Conservation (phyloP, 1,139 yeast genomes). For the Candida pseudocylindracea region DNA sequence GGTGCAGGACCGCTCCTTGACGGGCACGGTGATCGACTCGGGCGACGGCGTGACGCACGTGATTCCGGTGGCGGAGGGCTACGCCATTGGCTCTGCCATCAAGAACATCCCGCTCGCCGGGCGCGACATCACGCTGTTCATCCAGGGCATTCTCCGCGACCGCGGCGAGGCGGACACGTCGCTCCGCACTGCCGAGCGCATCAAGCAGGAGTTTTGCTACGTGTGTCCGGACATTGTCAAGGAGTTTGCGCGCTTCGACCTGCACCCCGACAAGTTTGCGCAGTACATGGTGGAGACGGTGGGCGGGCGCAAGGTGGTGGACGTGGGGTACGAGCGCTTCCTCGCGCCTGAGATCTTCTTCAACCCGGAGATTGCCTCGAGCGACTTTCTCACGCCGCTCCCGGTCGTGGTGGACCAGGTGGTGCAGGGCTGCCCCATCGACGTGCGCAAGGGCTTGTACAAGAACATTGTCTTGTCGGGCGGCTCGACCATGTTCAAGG, state of each 20-base stretch:
- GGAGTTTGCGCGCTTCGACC: slow-evolving; percentile 86
- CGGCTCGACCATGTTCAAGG: slow-evolving; percentile 97
- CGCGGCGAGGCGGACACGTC: slow-evolving; percentile 93
- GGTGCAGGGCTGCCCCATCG: slow-evolving; percentile 89
- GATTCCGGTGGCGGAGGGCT: slow-evolving; percentile 98
- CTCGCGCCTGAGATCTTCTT: slow-evolving; percentile 97
- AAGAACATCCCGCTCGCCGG: slow-evolving; percentile 98
- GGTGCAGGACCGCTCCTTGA: slow-evolving; percentile 82
- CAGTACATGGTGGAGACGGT: slow-evolving; percentile 71
- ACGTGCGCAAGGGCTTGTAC: slow-evolving; percentile 90
- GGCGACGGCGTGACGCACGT: slow-evolving; percentile 98
- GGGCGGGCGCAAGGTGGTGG: slow-evolving; percentile 58
- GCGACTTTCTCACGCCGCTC: slow-evolving; percentile 87
- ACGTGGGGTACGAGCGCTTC: slow-evolving; percentile 92
- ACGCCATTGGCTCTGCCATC: slow-evolving; percentile 92
- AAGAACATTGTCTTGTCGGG: slow-evolving; percentile 89
- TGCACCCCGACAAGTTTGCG: slow-evolving; percentile 85
- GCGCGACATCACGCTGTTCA: slow-evolving; percentile 85
- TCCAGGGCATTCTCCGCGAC: slow-evolving; percentile 84
- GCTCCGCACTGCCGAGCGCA: slow-evolving; percentile 85
- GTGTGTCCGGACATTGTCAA: slow-evolving; percentile 96
- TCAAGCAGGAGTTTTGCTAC: slow-evolving; percentile 90
- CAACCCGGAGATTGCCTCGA: slow-evolving; percentile 91
- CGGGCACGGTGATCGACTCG: slow-evolving; percentile 95
- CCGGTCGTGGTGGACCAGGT: slow-evolving; percentile 91